Conservation (phyloP, 495 filamentous ascomycete genomes). For the Delitschia confertaspora region DNA sequence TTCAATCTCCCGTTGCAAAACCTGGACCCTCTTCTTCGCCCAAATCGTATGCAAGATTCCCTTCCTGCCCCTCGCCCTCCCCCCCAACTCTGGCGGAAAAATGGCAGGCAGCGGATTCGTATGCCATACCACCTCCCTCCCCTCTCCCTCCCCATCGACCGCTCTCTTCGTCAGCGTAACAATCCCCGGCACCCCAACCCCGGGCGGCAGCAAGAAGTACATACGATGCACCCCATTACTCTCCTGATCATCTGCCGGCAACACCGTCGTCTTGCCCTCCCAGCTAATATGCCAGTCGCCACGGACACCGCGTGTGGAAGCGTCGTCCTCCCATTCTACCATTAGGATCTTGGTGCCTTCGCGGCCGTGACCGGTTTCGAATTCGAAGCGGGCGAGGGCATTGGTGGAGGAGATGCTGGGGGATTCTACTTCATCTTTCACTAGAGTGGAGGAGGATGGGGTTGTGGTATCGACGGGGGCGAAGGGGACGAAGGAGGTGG, state of each 20-base stretch:
- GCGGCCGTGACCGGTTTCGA: slow-evolving; percentile 64
- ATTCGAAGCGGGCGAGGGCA: slow-evolving; percentile 74
- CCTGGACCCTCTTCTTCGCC: slow-evolving; percentile 66
- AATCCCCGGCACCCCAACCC: slow-evolving; percentile 54
- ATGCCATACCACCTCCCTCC: slow-evolving; percentile 31
- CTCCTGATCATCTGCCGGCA: slow-evolving; percentile 54
- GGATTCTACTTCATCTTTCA: slow-evolving; percentile 35
- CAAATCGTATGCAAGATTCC: slow-evolving; percentile 77
- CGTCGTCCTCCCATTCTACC: slow-evolving; percentile 70
- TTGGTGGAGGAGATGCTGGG: slow-evolving; percentile 34
- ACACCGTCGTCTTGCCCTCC: slow-evolving; percentile 59
- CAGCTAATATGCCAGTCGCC: slow-evolving; percentile 65
- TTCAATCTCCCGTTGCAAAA: slow-evolving; percentile 38
- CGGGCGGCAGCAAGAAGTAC: slow-evolving; percentile 65
- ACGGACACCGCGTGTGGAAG: slow-evolving; percentile 33
- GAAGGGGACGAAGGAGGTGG: slow-evolving; percentile 31
- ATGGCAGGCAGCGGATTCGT: slow-evolving; percentile 74
- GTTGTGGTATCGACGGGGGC: slow-evolving; percentile 33
- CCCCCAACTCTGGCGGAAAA: slow-evolving; percentile 62
- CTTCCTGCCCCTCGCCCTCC: slow-evolving; percentile 58
- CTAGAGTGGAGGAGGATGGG: slow-evolving; percentile 3
- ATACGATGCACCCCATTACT: slow-evolving; percentile 51
- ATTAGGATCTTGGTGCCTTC: slow-evolving; percentile 80
- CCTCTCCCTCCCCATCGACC: slow-evolving; percentile 29
- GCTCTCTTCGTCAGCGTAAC: slow-evolving; percentile 53